Evolutionary conservation across 176 grass and related monocot species (phyloP), one percentile per base, ranked within the genome.

Genomic region (Triticum monococcum): DNA sequence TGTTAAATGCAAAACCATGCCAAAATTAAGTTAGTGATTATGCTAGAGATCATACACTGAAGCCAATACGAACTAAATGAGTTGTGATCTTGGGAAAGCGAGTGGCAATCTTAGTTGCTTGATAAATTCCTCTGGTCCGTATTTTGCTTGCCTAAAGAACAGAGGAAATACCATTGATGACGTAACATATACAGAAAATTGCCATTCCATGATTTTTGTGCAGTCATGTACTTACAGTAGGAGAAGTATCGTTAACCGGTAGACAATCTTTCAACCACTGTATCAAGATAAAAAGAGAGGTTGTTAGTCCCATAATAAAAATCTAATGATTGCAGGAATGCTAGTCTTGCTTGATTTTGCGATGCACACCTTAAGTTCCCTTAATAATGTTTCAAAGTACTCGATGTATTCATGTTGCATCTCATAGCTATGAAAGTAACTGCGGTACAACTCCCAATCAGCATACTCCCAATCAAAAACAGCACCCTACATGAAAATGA

Each of bases 191-290:
- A 78, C 8, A 26, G 72, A 23, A 75, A 75, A 85, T 12, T 48
- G 4, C 40, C 5, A 8, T 52, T 56, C 17, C 64, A 81, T 52
- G 5, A 81, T 52, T 48, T n/a, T 45, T 50, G 25, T 84, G 8
- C 75, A 8, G 25, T 54, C 72, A 28, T 50, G 24, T 77, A 76
- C 75, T 75, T 78, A 85, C 84, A 75, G 12, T 57, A 85, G 36
- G 31, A 85, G 84, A 85, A 52, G 5, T 1, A 48, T 1, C 1
- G 2, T 18, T 48, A 32, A 78, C 56, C 22, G 24, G 60, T 45
- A 85, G 72, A 66, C 46, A 85, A 17, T 67, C 40, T 85, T 85
- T 32, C 83, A 85, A 68, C 83, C 73, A 85, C 83, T 85, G 62
- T 78, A 45, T 36, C 22, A 8, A 78, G 45, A 77, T 26, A 6